Percentiles rank a stretch among this genome's conserved stretches.
These are phyloP conservation scores for Pogostemon cablin DNA, from an alignment of 257 asterid species.

Conservation along the genomic window DNA sequence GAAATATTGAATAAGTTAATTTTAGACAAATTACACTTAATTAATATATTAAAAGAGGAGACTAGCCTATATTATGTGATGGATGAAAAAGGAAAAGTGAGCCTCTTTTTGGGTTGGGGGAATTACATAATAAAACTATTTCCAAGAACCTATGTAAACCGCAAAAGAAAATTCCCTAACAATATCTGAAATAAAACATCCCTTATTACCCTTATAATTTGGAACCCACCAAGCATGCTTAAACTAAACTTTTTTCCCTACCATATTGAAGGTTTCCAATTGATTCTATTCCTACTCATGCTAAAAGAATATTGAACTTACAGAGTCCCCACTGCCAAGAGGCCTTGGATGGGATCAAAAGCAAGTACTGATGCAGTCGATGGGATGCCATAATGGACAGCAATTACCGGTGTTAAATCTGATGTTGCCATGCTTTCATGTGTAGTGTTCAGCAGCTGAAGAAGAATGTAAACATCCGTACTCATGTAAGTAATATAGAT, in stretches of 20 bases:
- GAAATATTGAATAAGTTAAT: too few species aligned
- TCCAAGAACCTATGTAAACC: too few species aligned
- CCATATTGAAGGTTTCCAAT: neutral
- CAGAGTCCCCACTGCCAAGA: slow-evolving; percentile 93
- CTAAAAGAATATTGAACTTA: slow-evolving; percentile 45
- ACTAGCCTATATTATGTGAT: too few species aligned
- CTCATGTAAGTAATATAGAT: slow-evolving; percentile 24
- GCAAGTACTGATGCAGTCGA: slow-evolving; percentile 83
- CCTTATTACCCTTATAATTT: neutral
- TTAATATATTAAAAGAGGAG: too few species aligned
- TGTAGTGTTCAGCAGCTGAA: slow-evolving; percentile 37
- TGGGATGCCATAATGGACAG: slow-evolving; percentile 93
- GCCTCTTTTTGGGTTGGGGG: too few species aligned
- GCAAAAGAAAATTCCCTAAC: neutral
- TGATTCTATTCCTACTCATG: neutral
- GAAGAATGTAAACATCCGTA: slow-evolving; percentile 24
- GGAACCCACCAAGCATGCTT: neutral
- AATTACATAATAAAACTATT: too few species aligned
- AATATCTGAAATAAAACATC: neutral
- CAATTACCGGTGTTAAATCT: slow-evolving; percentile 58
- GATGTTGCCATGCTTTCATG: slow-evolving; percentile 43
- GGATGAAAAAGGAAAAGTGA: too few species aligned
- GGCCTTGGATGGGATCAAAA: slow-evolving; percentile 80
- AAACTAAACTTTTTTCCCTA: neutral
- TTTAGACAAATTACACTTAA: too few species aligned